Percentiles rank a stretch among this genome's conserved stretches.
phyloP scores from a whole-genome alignment of 768 basidiomycete genomes.

The Agrocybe praecox region DNA sequence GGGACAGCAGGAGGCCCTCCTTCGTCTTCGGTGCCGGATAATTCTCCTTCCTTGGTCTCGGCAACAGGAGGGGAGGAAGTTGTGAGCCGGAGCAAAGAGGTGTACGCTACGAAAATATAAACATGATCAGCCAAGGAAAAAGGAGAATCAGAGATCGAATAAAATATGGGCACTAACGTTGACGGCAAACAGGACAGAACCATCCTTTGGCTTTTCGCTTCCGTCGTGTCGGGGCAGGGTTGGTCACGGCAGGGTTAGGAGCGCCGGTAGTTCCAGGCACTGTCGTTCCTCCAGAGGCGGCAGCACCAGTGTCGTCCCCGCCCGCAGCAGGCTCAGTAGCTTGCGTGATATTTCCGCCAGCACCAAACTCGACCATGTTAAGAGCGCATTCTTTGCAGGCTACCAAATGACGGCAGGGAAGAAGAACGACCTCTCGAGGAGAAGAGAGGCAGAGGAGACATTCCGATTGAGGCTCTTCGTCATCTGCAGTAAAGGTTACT shows the following conservation, averaged over 20 bases:
- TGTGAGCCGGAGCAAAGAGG: slow-evolving; percentile 83
- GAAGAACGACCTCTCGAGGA: slow-evolving; percentile 88
- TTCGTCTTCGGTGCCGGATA: slow-evolving; percentile 23
- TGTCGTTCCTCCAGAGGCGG: slow-evolving; percentile 23
- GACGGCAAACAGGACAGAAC: slow-evolving; percentile 96
- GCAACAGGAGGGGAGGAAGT: slow-evolving; percentile 55
- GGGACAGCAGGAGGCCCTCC: slow-evolving; percentile 11
- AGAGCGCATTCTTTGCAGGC: slow-evolving; percentile 95
- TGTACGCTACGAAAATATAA: slow-evolving; percentile 62
- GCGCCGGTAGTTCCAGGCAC: slow-evolving; percentile 22
- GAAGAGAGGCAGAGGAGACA: slow-evolving; percentile 90
- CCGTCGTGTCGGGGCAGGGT: slow-evolving; percentile 48
- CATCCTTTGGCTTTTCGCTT: slow-evolving; percentile 96
- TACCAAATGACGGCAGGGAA: slow-evolving; percentile 92
- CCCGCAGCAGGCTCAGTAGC: slow-evolving; percentile 38
- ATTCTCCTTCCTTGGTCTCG: slow-evolving; percentile 23
- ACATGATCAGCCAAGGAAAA: background rate
- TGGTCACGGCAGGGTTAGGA: slow-evolving; percentile 25
- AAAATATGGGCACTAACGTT: slow-evolving; percentile 61
- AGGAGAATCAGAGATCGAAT: too few relatives aligned
- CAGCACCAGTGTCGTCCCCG: slow-evolving; percentile 24
- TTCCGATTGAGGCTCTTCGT: slow-evolving; percentile 80
- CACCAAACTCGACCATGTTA: slow-evolving; percentile 98
- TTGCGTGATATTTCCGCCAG: slow-evolving; percentile 84
- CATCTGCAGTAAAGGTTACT: slow-evolving; percentile 34